Base-by-base conservation (phyloP, 179 eudicot genomes). In the Spergularia azorica region DNA sequence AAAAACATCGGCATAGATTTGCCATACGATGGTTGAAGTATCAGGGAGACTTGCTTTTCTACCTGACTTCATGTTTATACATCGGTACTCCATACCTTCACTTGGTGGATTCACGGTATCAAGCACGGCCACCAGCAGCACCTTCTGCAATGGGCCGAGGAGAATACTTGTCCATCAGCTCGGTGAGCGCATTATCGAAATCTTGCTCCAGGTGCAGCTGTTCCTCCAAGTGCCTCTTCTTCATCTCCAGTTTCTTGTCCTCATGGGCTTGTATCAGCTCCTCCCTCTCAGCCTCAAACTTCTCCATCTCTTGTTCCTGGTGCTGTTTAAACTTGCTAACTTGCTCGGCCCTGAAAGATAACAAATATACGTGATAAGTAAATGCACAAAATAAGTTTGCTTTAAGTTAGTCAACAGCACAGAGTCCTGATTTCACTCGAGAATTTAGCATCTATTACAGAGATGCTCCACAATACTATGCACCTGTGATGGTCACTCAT, bases 231-330 rank as follows among this genome's bases (percentile, higher is more conserved):
- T 86, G 85, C 84, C 74, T 78, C 70, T 58, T 79, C 84, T 83
- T 89, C 90, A 90, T 63, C 46, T 81, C 90, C 59, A 72, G 21
- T 77, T 54, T 88, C 79, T 75, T 63, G 36, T 55, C 83, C 51
- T 86, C 86, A 52, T 86, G 85, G 18, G 39, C 48, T 68, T 73
- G 43, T 9, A 77, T 21, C 83, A 92, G 76, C 63, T 73, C 76
- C 26, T 88, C 89, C 76, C 92, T 86, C 84, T 89, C 88, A 0
- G 51, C 76, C 0, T 21, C 86, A 80, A 79, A 92, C 41, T 84
- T 86, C 14, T 79, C 84, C 86, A 87, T 85, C 72, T 87, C 96
- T 46, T 84, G 65, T 14, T 88, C 86, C 71, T 91, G 95, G 3
- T 64, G 15, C 74, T 77, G 52, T 73, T 85, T 83, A 17, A 83